Evolutionary conservation across 2,329 filamentous ascomycete species (phyloP).

Genomic region (Penicillium sp.): DNA sequence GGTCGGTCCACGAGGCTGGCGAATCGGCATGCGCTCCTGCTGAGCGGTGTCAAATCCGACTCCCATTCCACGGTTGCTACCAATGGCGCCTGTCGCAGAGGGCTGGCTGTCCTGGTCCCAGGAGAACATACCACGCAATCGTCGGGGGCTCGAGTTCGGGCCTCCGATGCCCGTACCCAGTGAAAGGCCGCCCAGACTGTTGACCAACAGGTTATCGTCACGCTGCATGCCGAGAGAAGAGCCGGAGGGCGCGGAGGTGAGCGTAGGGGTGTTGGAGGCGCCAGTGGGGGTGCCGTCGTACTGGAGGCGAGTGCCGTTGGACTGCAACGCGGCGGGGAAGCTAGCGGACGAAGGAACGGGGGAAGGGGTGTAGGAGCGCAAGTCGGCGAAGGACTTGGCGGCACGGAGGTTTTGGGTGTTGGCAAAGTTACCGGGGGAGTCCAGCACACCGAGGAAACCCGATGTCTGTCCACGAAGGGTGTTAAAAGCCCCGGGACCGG

Average conservation of each 20-base stretch:
- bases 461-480: conserved; percentile 74
- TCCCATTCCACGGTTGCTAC: conserved; percentile 64
- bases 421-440: conserved; percentile 67
- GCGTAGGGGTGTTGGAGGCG: conserved; percentile 64
- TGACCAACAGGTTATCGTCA: conserved; percentile 61
- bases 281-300: conserved; percentile 59
- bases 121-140: conserved; percentile 61
- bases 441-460: conserved; percentile 80
- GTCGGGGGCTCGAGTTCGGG: conserved; percentile 56
- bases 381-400: conserved; percentile 94
- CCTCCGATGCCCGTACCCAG: conserved; percentile 52
- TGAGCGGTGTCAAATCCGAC: conserved; percentile 58
- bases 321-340: conserved; percentile 69
- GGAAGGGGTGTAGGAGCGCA: conserved; percentile 92
- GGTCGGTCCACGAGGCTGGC: conserved; percentile 63
- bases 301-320: conserved; percentile 63
- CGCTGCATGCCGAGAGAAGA: conserved; percentile 50
- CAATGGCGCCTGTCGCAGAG: conserved; percentile 57
- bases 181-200: conserved; percentile 62
- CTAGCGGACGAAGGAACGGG: conserved; percentile 87
- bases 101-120: conserved; percentile 57
- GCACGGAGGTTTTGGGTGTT: conserved; percentile 79
- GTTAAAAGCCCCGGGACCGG: conserved; percentile 66
- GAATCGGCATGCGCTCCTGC: conserved; percentile 56
- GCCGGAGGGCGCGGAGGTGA: conserved; percentile 61